Base-by-base conservation (phyloP, 2,329 filamentous ascomycete species). In the Tolypocladium ophioglossoides region DNA sequence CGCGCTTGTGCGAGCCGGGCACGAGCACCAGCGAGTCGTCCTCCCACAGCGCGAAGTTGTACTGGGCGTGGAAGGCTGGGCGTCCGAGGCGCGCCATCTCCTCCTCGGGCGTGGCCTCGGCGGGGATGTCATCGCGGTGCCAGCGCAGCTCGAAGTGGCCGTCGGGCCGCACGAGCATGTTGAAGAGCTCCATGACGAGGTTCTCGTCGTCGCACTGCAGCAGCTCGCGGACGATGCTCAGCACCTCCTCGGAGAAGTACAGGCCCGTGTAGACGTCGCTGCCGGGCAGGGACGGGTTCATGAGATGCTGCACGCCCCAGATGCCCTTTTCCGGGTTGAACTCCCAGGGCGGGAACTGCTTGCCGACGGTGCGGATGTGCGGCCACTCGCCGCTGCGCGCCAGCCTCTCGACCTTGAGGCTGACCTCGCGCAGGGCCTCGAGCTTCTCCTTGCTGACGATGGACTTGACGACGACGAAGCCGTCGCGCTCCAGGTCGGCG, bases 261-360 rank as follows among this genome's bases (percentile, higher is more conserved):
- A 80, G 75, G 51, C 74, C 67, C 6, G 83, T 79, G 69, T 91
- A 95, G 3, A 76, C 66, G 3, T 75, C 68, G 56, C 80, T 76
- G 53, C 80, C 78, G 0, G 83, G 79, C 61, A 92, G 80, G 1
- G 77, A 74, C 0, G 89, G 89, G 68, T 91, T 85, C 63, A 95
- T 76, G 6, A 95, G 78, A 69, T 91, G 87, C 74, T 95, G 90
- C 3, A 95, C 86, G 58, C 89, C 90, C 91, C 90, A 95, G 69
- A 95, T 95, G 22, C 89, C 89, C 52, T 77, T 68, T 3, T 73
- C 70, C 1, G 77, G 72, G 51, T 76, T 74, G n/a, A 75, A 75
- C 5, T 79, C 74, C 90, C 90, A 95, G 0, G 91, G 91, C 0
- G 90, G 91, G 72, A 95, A 96, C 70, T 95, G 90, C 70, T 95